Conservation (phyloP, 1,284 basidiomycete species). For the Ganoderma sinense region DNA sequence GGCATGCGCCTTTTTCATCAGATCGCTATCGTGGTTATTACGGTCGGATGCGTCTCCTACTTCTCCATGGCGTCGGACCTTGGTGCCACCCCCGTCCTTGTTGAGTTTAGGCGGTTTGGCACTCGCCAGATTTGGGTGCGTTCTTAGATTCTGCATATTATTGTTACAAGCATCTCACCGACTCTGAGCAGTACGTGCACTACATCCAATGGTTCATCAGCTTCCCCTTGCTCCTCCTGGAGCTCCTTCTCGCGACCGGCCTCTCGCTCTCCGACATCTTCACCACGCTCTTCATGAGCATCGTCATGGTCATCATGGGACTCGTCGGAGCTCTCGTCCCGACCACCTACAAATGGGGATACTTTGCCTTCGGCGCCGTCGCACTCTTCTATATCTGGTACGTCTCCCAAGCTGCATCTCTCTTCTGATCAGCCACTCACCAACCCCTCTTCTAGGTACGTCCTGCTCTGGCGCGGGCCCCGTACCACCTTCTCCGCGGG, state of each 20-base stretch:
- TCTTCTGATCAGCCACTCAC: neutral
- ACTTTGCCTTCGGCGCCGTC: conserved; percentile 53
- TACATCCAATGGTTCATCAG: conserved; percentile 70
- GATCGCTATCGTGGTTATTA: conserved; percentile 53
- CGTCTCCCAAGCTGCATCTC: conserved; percentile 19
- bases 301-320: conserved; percentile 58
- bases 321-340: conserved; percentile 59
- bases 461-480: conserved; percentile 40
- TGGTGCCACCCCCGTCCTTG: conserved; percentile 56
- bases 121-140: conserved; percentile 62
- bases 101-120: conserved; percentile 52
- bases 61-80: conserved; percentile 70
- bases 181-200: conserved; percentile 46
- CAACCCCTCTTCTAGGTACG: conserved; percentile 33
- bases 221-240: conserved; percentile 61
- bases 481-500: conserved; percentile 47
- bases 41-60: conserved; percentile 53
- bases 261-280: conserved; percentile 62
- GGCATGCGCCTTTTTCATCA: conserved; percentile 58
- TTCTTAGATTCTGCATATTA: neutral
- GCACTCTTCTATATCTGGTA: conserved; percentile 59
- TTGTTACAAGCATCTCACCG: neutral
- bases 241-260: conserved; percentile 56
- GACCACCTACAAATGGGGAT: conserved; percentile 62
- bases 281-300: conserved; percentile 59